Base-by-base conservation (phyloP, 768 basidiomycete genomes). In the Russula vinacea region DNA sequence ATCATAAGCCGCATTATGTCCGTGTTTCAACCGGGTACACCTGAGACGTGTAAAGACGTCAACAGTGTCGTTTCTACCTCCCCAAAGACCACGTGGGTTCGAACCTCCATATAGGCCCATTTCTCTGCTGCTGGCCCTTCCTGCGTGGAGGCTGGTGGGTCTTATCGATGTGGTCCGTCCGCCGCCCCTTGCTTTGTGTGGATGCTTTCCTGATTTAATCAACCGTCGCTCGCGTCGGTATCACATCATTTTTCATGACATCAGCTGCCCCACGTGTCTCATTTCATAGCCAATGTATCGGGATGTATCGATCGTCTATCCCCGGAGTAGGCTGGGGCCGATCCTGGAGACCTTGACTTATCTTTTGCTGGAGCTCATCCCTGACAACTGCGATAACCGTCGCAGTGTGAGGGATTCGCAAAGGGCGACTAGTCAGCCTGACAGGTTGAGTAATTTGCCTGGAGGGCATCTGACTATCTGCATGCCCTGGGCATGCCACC, bases 151-250 rank as follows among this genome's bases (percentile, higher is more conserved):
- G 22, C 5, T 47, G 50, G 51, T 35, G 45, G 54, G 47, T n/a
- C 32, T 60, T 61, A 65, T 65, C 59, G 64, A 61, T 61, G 16
- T 35, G 39, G 13, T 8, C 62, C 19, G 33, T 10, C 33, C 51
- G 17, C 19, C 37, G 24, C 9, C 17, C 22, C 8, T 29, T 51
- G 24, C n/a, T 26, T 51, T 26, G 14, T 17, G 24, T 3, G 55
- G 49, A 29, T 56, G 32, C 1, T 24, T 52, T 44, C 39, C 16
- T 52, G 33, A 65, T 56, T 17, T 29, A 49, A 56, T 42, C 62
- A 54, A 59, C 54, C 45, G 8, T 22, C 13, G 26, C 24, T 22
- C 35, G 13, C 35, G 44, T 44, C 49, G n/a, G 37, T 45, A 55
- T 59, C 58, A 59, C n/a, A 33, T 45, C 22, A 24, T 35, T 37